These are phyloP conservation scores for Arthrobotrys iridis DNA, from an alignment of 2,329 filamentous ascomycete species.

Conservation along the genomic window DNA sequence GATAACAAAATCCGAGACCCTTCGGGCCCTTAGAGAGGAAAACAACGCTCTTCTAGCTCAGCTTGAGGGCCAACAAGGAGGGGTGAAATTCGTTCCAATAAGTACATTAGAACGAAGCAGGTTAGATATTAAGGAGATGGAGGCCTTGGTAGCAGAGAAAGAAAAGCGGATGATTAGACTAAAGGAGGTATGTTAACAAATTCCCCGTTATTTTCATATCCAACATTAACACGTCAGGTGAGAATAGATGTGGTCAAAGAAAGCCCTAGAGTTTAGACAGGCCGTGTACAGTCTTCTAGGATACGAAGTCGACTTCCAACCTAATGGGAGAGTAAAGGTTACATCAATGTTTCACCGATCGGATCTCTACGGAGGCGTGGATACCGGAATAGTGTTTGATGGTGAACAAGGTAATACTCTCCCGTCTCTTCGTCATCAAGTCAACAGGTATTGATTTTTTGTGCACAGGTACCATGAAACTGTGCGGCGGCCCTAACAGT, in stretches of 20 bases:
- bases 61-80: conserved; percentile 66
- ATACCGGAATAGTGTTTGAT: conserved; percentile 72
- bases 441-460: conserved; percentile 68
- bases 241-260: conserved; percentile 78
- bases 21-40: conserved; percentile 80
- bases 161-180: conserved; percentile 86
- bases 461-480: conserved; percentile 98
- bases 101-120: conserved; percentile 79
- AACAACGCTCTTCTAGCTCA: conserved; percentile 84
- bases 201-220: background rate
- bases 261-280: conserved; percentile 93
- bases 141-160: conserved; percentile 72
- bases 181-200: conserved; percentile 68
- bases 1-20: conserved; percentile 81
- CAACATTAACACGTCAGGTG: background rate
- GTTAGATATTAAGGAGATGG: conserved; percentile 76
- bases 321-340: conserved; percentile 94
- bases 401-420: conserved; percentile 58
- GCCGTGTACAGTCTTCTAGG: conserved; percentile 90
- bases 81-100: conserved; percentile 75
- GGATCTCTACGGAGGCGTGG: conserved; percentile 70
- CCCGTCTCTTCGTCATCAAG: conserved; percentile 62
- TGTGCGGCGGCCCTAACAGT: conserved; percentile 86
- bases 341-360: conserved; percentile 79
- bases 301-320: conserved; percentile 94